A percentile compares a stretch with the other conserved stretches of the same genome.
Conservation (phyloP, 345 rosid species). For the Iberis pinnata region DNA sequence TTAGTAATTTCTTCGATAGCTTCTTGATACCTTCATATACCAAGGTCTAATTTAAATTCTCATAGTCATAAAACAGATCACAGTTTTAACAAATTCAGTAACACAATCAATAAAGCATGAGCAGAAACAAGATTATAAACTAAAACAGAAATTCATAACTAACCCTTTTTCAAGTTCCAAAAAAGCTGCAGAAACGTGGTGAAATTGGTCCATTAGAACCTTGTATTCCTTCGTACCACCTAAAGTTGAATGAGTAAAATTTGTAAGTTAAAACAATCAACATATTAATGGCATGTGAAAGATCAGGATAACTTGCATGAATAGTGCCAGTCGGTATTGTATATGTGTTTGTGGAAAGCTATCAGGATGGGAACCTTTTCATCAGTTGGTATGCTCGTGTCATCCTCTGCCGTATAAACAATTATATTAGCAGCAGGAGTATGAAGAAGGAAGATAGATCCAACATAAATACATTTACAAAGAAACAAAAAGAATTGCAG, state of each 20-base stretch:
- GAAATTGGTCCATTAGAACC: constrained; percentile 83
- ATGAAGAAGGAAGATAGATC: background rate
- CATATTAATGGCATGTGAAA: background rate
- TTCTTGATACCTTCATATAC: constrained; percentile 56
- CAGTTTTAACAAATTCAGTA: too few relatives aligned
- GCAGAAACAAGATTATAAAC: background rate
- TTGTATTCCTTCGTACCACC: constrained; percentile 75
- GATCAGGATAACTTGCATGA: constrained; percentile 48
- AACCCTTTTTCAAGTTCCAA: constrained; percentile 63
- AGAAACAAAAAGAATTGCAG: too few relatives aligned
- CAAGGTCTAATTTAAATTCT: too few relatives aligned
- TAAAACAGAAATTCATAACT: background rate
- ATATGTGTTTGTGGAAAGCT: constrained; percentile 68
- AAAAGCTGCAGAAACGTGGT: constrained; percentile 70
- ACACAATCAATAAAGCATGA: background rate
- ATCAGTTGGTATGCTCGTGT: constrained; percentile 66
- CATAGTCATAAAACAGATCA: too few relatives aligned
- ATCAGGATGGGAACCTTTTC: constrained; percentile 75
- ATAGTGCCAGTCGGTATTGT: constrained; percentile 63
- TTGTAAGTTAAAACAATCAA: background rate
- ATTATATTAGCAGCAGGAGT: background rate
- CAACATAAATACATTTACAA: too few relatives aligned
- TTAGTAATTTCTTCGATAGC: constrained; percentile 59
- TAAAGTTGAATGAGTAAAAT: constrained; percentile 17
- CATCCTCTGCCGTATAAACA: constrained; percentile 99